These are phyloP conservation scores for Haemoproteus tartakovskyi DNA, from an alignment of 169 alveolate species.

Conservation along the genomic window DNA sequence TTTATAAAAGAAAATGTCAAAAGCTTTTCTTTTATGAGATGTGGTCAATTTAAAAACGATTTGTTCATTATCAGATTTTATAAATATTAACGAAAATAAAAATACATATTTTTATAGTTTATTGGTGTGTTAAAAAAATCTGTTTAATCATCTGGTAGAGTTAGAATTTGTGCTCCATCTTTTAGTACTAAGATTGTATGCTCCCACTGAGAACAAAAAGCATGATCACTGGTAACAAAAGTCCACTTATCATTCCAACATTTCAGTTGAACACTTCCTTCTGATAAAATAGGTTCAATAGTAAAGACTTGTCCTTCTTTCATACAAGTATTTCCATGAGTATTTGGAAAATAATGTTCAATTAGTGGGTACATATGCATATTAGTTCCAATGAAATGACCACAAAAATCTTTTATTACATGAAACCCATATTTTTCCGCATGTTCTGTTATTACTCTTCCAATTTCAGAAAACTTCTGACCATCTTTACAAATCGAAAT, in stretches of 20 bases:
- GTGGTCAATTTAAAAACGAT: no score
- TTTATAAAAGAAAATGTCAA: no score
- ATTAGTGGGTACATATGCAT: constrained; percentile 91
- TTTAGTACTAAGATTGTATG: constrained; percentile 88
- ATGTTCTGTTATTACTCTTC: constrained; percentile 80
- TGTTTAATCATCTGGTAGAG: constrained; percentile 54
- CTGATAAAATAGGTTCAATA: constrained; percentile 90
- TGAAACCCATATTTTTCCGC: constrained; percentile 82
- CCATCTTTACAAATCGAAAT: constrained; percentile 89
- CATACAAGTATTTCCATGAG: constrained; percentile 68
- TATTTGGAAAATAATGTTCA: constrained; percentile 80
- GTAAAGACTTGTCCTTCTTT: constrained; percentile 84
- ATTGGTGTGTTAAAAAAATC: no score
- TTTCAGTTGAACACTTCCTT: constrained; percentile 76
- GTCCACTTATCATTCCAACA: constrained; percentile 93
- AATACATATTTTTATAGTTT: no score
- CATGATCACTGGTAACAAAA: constrained; percentile 82
- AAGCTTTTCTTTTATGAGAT: no score
- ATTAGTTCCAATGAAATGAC: constrained; percentile 91
- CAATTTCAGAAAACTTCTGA: constrained; percentile 79
- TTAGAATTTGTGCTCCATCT: constrained; percentile 86
- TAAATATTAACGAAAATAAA: no score
- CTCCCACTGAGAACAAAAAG: constrained; percentile 89
- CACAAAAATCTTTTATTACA: constrained; percentile 87
- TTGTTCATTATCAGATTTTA: no score